Evolutionary conservation across 768 basidiomycete genomes (phyloP).

Genomic region (Lactarius hengduanensis): DNA sequence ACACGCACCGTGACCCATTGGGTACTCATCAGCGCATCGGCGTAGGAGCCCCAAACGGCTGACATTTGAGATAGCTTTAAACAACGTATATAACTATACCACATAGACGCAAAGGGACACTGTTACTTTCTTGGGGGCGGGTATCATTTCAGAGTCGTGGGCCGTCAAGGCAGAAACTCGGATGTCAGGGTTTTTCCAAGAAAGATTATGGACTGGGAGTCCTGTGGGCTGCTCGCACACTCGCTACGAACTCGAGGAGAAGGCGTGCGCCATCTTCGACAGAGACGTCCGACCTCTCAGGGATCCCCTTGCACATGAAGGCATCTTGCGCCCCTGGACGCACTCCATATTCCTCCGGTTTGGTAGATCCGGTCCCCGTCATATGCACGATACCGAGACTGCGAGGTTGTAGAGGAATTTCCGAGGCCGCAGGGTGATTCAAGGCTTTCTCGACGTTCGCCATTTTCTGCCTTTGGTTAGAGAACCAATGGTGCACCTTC

Average conservation of each 20-base stretch:
- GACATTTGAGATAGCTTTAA: conserved; percentile 14
- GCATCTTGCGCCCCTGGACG: neutral
- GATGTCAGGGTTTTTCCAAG: neutral
- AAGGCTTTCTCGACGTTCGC: conserved; percentile 19
- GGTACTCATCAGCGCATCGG: neutral
- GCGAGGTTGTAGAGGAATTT: neutral
- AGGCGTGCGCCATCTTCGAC: conserved; percentile 24
- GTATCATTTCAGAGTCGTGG: conserved; percentile 16
- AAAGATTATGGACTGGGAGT: conserved; percentile 11
- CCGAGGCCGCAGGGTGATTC: neutral
- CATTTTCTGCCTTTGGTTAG: conserved; percentile 25
- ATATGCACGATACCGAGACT: neutral
- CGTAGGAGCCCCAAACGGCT: neutral
- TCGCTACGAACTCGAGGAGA: conserved; percentile 21
- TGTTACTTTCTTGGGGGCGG: neutral
- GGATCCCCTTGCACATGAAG: conserved; percentile 9
- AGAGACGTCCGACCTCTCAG: conserved; percentile 19
- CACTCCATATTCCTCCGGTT: neutral
- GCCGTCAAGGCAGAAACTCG: conserved; percentile 1
- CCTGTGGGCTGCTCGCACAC: conserved; percentile 8
- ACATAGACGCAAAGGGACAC: conserved; percentile 6
- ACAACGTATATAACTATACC: conserved; percentile 16
- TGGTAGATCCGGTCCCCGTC: neutral
- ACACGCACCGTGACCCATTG: neutral
- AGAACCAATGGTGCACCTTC: conserved; percentile 26